Percentiles rank a stretch among this genome's conserved stretches.
phyloP scores from a whole-genome alignment of 768 basidiomycete genomes.

The Calocybe indica region DNA sequence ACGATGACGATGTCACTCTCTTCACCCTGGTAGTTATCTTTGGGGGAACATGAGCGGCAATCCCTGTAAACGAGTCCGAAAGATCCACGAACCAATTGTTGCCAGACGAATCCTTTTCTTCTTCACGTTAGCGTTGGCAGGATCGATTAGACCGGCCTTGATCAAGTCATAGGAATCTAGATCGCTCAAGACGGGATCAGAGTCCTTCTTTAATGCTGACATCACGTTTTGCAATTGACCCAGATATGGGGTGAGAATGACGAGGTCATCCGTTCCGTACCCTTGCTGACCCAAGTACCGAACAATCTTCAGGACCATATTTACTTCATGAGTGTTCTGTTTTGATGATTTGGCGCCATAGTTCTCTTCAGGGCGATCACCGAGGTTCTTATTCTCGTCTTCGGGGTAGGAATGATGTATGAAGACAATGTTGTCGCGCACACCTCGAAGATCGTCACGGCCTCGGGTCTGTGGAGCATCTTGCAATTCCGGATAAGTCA shows the following conservation, averaged over 20 bases:
- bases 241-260: conserved; percentile 64
- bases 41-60: not conserved
- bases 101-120: conserved; percentile 51
- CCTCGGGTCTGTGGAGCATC: conserved; percentile 46
- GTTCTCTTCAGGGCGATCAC: conserved; percentile 37
- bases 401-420: conserved; percentile 53
- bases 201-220: conserved; percentile 35
- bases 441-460: conserved; percentile 47
- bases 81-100: conserved; percentile 48
- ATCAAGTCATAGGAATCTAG: conserved; percentile 54
- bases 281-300: conserved; percentile 65
- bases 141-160: conserved; percentile 45
- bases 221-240: conserved; percentile 55
- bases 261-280: conserved; percentile 53
- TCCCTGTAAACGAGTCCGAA: not conserved
- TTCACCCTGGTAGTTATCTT: conserved; percentile 77
- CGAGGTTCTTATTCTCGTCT: conserved; percentile 33
- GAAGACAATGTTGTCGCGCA: conserved; percentile 55
- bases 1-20: conserved; percentile 65
- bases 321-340: conserved; percentile 51
- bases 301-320: conserved; percentile 63
- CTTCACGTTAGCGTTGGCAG: conserved; percentile 27
- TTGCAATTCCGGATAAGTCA: conserved; percentile 60
- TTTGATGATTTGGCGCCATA: conserved; percentile 46
- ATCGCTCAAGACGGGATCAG: conserved; percentile 59